phyloP scores from a whole-genome alignment of 225 moss, liverwort and hornwort genomes.

The Sphagnum contortum region DNA sequence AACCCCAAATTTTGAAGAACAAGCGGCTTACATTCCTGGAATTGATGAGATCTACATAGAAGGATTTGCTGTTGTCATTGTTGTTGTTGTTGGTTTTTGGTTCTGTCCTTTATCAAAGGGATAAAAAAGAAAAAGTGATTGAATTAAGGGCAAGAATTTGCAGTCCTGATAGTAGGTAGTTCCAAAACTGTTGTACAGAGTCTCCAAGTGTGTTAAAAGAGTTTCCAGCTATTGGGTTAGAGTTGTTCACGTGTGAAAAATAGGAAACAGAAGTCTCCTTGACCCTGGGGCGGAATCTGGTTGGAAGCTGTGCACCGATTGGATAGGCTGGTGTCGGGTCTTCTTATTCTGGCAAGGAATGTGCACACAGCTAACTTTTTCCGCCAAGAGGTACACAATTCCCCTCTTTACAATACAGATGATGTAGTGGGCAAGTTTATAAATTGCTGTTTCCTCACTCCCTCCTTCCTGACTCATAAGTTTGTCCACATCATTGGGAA shows the following conservation, averaged over 20 bases:
- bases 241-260: too few relatives aligned
- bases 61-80: too few relatives aligned
- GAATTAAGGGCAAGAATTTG: not conserved
- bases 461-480: too few relatives aligned
- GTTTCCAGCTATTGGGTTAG: too few relatives aligned
- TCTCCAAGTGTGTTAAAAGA: too few relatives aligned
- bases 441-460: not conserved
- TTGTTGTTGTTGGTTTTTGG: not conserved
- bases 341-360: slow-evolving; percentile 89
- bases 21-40: too few relatives aligned
- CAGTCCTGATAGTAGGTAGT: too few relatives aligned
- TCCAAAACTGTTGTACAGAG: too few relatives aligned
- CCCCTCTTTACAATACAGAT: not conserved
- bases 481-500: too few relatives aligned
- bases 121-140: not conserved
- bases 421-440: too few relatives aligned
- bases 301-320: slow-evolving; percentile 78
- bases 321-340: slow-evolving; percentile 91
- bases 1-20: not conserved
- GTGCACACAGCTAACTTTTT: slow-evolving; percentile 69
- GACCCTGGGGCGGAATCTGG: not conserved
- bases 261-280: too few relatives aligned
- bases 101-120: not conserved
- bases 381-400: slow-evolving; percentile 58
- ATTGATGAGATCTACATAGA: too few relatives aligned